Percentiles rank a stretch among this genome's conserved stretches.
phyloP scores from a whole-genome alignment of 805 yeast genomes.

The Candida saitoana region DNA sequence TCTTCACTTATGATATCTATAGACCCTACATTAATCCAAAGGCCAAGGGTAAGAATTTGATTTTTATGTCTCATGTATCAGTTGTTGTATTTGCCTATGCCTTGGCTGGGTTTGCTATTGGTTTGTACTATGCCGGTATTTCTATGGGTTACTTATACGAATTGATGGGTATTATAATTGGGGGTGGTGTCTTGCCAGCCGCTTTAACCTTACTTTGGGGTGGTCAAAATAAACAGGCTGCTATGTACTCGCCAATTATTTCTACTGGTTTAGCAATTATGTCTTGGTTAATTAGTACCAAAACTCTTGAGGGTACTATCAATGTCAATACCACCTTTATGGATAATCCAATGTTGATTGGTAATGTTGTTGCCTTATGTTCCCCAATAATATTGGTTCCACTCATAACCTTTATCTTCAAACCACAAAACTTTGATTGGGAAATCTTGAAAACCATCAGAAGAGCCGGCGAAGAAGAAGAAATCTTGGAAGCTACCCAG shows the following conservation, averaged over 20 bases:
- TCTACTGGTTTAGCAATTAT: constrained; percentile 73
- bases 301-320: constrained; percentile 28
- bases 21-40: constrained; percentile 73
- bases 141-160: constrained; percentile 86
- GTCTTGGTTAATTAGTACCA: constrained; percentile 45
- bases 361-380: constrained; percentile 77
- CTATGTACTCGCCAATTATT: constrained; percentile 68
- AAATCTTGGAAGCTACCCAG: constrained; percentile 43
- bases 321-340: constrained; percentile 55
- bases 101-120: constrained; percentile 82
- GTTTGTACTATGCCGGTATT: constrained; percentile 75
- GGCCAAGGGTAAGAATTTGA: constrained; percentile 72
- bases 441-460: constrained; percentile 53
- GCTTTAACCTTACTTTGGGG: constrained; percentile 60
- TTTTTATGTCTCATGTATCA: constrained; percentile 61
- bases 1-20: constrained; percentile 82
- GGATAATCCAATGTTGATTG: constrained; percentile 86
- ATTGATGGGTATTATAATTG: constrained; percentile 84
- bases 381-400: constrained; percentile 70
- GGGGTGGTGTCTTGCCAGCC: constrained; percentile 81
- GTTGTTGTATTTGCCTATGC: constrained; percentile 54
- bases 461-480: constrained; percentile 70
- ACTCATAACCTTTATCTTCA: constrained; percentile 57
- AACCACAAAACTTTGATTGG: constrained; percentile 75
- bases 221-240: constrained; percentile 66